These are phyloP conservation scores for Coniochaeta hoffmannii DNA, from an alignment of 2,329 filamentous ascomycete genomes.

Conservation along the genomic window DNA sequence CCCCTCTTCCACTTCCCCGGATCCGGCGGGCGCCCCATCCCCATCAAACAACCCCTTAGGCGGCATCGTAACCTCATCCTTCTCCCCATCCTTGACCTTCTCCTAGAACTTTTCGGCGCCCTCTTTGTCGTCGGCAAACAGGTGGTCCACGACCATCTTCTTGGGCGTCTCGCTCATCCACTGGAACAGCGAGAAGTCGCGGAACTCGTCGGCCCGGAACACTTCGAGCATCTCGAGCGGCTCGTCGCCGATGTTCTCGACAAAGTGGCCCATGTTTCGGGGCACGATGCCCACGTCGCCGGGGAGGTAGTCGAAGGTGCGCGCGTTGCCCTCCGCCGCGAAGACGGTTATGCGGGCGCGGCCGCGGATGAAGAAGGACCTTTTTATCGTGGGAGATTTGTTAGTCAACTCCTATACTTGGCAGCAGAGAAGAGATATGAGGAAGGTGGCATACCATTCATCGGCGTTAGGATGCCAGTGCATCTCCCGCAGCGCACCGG, in stretches of 20 bases:
- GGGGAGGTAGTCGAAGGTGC: conserved; percentile 68
- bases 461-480: conserved; percentile 78
- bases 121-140: conserved; percentile 56
- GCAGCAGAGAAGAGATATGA: not conserved
- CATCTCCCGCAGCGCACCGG: conserved; percentile 68
- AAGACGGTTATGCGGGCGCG: conserved; percentile 70
- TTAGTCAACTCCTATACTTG: not conserved
- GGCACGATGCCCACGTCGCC: conserved; percentile 75
- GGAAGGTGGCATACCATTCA: conserved; percentile 53
- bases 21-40: not conserved
- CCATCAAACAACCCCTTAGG: not conserved
- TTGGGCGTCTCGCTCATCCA: conserved; percentile 68
- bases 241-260: conserved; percentile 75
- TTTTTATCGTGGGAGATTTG: not conserved
- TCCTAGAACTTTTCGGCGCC: conserved; percentile 56
- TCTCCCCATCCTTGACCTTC: conserved; percentile 53
- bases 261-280: conserved; percentile 71
- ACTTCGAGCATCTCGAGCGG: conserved; percentile 70
- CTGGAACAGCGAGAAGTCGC: conserved; percentile 67
- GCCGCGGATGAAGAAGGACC: conserved; percentile 65
- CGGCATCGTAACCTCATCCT: conserved; percentile 28
- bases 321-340: conserved; percentile 57
- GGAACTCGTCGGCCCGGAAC: conserved; percentile 63
- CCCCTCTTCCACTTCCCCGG: not conserved
- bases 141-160: conserved; percentile 56